Evolutionary conservation across 805 yeast species (phyloP).

Genomic region (Teunomyces cretensis): DNA sequence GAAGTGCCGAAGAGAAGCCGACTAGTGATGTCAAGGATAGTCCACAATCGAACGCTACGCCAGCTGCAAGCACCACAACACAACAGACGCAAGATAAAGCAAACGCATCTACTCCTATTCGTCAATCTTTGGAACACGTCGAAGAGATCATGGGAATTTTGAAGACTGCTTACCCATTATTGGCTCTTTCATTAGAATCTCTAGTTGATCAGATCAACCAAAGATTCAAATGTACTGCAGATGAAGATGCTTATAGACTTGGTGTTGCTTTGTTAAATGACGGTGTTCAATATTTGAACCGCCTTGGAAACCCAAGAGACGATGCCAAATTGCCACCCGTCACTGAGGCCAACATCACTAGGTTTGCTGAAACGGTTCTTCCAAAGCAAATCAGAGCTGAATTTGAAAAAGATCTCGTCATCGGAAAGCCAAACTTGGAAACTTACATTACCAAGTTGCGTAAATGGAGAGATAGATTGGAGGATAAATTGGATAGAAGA

Average conservation of each 20-base stretch:
- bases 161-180: constrained; percentile 92
- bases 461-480: constrained; percentile 90
- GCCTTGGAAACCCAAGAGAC: constrained; percentile 82
- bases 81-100: constrained; percentile 1
- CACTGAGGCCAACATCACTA: constrained; percentile 81
- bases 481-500: constrained; percentile 85
- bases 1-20: background rate
- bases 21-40: background rate
- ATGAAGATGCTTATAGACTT: constrained; percentile 92
- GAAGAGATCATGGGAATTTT: constrained; percentile 90
- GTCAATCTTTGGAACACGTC: constrained; percentile 92
- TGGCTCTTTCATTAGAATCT: constrained; percentile 91
- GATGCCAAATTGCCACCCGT: constrained; percentile 87
- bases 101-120: constrained; percentile 19
- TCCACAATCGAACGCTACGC: background rate
- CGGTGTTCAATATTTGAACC: constrained; percentile 85
- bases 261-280: constrained; percentile 91
- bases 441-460: constrained; percentile 79
- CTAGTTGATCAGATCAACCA: constrained; percentile 93
- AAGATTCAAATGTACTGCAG: constrained; percentile 88
- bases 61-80: background rate
- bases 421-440: constrained; percentile 84
- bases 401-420: constrained; percentile 87
- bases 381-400: constrained; percentile 87
- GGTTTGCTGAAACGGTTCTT: constrained; percentile 90